These are phyloP conservation scores for Aspergillus unguis DNA, from an alignment of 2,329 filamentous ascomycete species.

Conservation along the genomic window DNA sequence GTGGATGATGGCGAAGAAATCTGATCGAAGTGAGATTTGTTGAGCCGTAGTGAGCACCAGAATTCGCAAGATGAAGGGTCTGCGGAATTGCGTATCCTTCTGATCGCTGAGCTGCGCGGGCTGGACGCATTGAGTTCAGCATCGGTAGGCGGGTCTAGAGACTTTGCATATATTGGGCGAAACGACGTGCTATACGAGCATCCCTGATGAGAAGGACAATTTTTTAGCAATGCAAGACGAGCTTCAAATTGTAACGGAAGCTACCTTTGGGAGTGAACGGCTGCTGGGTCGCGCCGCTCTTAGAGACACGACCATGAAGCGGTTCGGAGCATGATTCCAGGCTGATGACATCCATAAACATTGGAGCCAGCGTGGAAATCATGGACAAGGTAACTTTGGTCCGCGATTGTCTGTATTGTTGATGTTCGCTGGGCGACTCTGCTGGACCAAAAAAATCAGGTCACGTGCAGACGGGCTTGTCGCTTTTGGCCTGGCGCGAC, in stretches of 20 bases:
- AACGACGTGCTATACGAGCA: slow-evolving; percentile 7
- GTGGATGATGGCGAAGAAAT: not conserved
- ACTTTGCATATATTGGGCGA: slow-evolving; percentile 5
- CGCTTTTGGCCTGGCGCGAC: slow-evolving; percentile 31
- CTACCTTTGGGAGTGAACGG: slow-evolving; percentile 27
- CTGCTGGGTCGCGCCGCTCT: slow-evolving; percentile 31
- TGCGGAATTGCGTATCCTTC: slow-evolving; percentile 1
- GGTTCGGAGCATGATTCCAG: slow-evolving; percentile 37
- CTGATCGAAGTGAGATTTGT: slow-evolving; percentile 16
- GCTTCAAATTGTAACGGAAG: not conserved
- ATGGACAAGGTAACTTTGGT: not conserved
- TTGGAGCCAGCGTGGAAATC: slow-evolving; percentile 18
- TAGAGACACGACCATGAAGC: slow-evolving; percentile 36
- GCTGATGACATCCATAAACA: slow-evolving; percentile 45
- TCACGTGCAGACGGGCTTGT: slow-evolving; percentile 34
- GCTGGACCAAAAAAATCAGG: slow-evolving; percentile 16
- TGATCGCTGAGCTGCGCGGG: not conserved
- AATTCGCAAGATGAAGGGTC: slow-evolving; percentile 10
- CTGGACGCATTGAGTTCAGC: slow-evolving; percentile 1
- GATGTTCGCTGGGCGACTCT: not conserved
- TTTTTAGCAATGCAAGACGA: slow-evolving; percentile 1
- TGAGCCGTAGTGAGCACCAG: slow-evolving; percentile 15
- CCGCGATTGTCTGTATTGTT: not conserved
- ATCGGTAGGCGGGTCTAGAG: slow-evolving; percentile 4
- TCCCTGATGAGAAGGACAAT: slow-evolving; percentile 4